Conservation (phyloP, 129 eudicot species). For the Centrapalus pauciflorus region DNA sequence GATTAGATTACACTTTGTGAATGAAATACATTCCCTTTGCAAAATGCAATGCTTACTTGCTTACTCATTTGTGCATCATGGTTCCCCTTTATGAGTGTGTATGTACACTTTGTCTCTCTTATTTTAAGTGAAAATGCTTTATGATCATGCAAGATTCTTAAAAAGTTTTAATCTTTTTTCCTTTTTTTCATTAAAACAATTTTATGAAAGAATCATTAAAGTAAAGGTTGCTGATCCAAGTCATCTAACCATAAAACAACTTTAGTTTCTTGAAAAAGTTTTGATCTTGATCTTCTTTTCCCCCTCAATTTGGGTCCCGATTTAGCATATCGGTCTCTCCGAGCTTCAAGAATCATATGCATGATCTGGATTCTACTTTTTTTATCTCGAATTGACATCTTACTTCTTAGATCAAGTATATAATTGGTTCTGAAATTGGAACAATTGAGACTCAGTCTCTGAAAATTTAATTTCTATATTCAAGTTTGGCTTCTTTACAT, state of each 20-base stretch:
- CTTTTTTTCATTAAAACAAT: conserved; percentile 13
- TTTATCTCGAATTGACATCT: neutral
- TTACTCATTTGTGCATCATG: neutral
- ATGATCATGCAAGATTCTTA: conserved; percentile 68
- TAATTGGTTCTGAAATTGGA: neutral
- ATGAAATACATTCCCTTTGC: neutral
- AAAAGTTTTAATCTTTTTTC: conserved; percentile 31
- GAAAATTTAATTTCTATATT: conserved; percentile 19
- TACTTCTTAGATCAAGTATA: neutral
- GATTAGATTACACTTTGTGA: neutral
- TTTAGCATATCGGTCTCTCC: conserved; percentile 10
- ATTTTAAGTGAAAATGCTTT: conserved; percentile 27
- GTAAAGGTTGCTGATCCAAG: conserved; percentile 44
- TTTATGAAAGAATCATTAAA: neutral
- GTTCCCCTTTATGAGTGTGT: neutral
- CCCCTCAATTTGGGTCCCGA: conserved; percentile 20
- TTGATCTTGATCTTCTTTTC: conserved; percentile 26
- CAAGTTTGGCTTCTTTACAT: conserved; percentile 1
- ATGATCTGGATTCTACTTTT: conserved; percentile 25
- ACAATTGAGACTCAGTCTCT: neutral
- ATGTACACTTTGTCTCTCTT: neutral
- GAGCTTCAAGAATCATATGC: conserved; percentile 15
- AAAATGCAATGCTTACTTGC: too few species aligned
- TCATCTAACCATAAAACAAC: conserved; percentile 25
- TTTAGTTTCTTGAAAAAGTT: conserved; percentile 14